phyloP scores from a whole-genome alignment of 1,139 yeast species.

The Saccharomyces pastorianus region DNA sequence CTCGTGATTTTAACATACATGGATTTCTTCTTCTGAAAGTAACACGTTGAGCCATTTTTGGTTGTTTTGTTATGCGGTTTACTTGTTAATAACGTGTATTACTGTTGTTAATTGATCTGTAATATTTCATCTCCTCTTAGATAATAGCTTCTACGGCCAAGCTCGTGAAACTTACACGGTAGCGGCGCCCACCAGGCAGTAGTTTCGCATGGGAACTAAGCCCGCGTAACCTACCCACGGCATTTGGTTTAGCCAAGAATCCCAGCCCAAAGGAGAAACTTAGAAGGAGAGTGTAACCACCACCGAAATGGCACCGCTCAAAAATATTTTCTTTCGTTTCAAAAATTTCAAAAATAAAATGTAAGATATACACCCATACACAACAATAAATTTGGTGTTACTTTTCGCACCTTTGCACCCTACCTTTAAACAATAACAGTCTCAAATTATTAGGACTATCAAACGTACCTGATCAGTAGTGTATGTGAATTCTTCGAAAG shows the following conservation, averaged over 20 bases:
- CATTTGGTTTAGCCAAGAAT: not conserved
- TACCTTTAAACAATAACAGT: not conserved
- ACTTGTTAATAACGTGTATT: not conserved
- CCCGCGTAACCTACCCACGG: not conserved
- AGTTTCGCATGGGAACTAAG: not conserved
- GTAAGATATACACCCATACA: not conserved
- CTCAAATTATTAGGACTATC: not conserved
- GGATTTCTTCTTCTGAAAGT: no score
- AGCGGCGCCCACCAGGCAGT: not conserved
- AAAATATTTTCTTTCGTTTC: not conserved
- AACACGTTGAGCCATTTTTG: no score
- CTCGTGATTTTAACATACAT: constrained; percentile 14
- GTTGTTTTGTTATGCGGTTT: not conserved
- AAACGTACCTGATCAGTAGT: not conserved
- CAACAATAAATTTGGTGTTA: not conserved
- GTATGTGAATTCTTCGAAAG: not conserved
- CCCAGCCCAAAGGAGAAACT: not conserved
- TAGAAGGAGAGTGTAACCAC: not conserved
- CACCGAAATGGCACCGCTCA: not conserved
- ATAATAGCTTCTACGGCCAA: not conserved
- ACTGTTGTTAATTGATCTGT: not conserved
- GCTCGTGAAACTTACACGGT: not conserved
- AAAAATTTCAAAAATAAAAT: not conserved
- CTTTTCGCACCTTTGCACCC: not conserved
- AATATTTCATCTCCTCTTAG: not conserved